These are phyloP conservation scores for Dendrobium officinale DNA, from an alignment of 106 monocot species.

Conservation along the genomic window DNA sequence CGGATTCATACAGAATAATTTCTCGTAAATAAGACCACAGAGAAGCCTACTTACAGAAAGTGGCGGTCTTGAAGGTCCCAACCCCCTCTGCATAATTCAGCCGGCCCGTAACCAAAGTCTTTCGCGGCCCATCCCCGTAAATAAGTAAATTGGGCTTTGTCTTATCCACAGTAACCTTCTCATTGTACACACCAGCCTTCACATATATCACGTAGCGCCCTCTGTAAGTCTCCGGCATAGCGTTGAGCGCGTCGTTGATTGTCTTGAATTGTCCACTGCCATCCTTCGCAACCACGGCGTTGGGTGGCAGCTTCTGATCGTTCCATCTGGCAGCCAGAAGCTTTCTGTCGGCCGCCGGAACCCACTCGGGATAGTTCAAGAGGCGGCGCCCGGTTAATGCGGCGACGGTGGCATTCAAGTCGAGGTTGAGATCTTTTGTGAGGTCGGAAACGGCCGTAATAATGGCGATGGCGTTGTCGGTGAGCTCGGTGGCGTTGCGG, in stretches of 20 bases:
- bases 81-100: conserved; percentile 20
- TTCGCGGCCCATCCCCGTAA: conserved; percentile 55
- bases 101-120: conserved; percentile 29
- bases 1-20: too few relatives aligned
- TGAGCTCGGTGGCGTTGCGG: conserved; percentile 33
- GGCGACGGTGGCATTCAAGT: background rate
- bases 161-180: conserved; percentile 30
- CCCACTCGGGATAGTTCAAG: conserved; percentile 30
- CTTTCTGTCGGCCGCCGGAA: conserved; percentile 28
- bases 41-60: conserved; percentile 32
- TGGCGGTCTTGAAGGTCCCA: conserved; percentile 34
- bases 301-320: background rate
- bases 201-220: conserved; percentile 49
- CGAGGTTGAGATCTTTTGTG: conserved; percentile 10
- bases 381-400: conserved; percentile 10
- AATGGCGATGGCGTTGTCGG: conserved; percentile 71
- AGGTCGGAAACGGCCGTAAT: conserved; percentile 20
- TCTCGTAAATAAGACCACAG: background rate
- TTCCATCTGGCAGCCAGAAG: conserved; percentile 16
- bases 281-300: conserved; percentile 50
- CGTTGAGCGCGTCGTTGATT: conserved; percentile 36
- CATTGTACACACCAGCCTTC: conserved; percentile 46
- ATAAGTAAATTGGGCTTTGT: conserved; percentile 35
- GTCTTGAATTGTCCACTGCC: conserved; percentile 52
- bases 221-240: conserved; percentile 16